A percentile compares a stretch with the other conserved stretches of the same genome.
Evolutionary conservation across 306 rosid genomes (phyloP).

Genomic region (Malus fusca): DNA sequence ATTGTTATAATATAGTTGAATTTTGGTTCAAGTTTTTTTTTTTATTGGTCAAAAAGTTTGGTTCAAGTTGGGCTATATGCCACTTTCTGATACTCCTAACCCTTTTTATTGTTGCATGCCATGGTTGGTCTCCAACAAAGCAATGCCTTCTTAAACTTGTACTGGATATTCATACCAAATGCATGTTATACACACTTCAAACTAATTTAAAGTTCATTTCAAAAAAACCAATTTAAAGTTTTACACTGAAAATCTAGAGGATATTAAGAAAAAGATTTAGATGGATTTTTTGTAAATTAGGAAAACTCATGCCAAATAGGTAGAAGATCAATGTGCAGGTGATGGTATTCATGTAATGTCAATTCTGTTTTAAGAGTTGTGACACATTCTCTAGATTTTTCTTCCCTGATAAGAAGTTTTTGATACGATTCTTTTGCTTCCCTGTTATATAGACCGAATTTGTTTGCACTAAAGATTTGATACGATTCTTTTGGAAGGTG

Average conservation of each 20-base stretch:
- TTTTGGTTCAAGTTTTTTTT: neutral
- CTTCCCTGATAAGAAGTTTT: neutral
- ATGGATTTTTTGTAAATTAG: neutral
- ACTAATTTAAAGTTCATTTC: neutral
- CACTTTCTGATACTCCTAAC: too few relatives aligned
- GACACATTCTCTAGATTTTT: neutral
- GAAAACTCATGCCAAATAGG: neutral
- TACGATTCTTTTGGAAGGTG: too few relatives aligned
- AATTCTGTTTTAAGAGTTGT: neutral
- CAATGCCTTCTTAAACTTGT: neutral
- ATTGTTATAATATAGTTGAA: too few relatives aligned
- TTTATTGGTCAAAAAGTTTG: neutral
- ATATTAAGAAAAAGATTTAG: neutral
- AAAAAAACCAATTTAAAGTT: neutral
- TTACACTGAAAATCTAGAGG: neutral
- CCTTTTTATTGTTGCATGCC: neutral
- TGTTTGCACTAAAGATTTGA: neutral
- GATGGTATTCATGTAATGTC: neutral
- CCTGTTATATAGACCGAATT: neutral
- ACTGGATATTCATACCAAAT: neutral
- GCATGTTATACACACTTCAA: neutral
- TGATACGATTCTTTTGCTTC: neutral
- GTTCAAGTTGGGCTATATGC: neutral
- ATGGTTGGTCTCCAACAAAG: neutral
- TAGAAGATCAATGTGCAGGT: neutral